These are phyloP conservation scores for Limnanthes douglasii DNA, from an alignment of 345 rosid genomes.

Conservation along the genomic window DNA sequence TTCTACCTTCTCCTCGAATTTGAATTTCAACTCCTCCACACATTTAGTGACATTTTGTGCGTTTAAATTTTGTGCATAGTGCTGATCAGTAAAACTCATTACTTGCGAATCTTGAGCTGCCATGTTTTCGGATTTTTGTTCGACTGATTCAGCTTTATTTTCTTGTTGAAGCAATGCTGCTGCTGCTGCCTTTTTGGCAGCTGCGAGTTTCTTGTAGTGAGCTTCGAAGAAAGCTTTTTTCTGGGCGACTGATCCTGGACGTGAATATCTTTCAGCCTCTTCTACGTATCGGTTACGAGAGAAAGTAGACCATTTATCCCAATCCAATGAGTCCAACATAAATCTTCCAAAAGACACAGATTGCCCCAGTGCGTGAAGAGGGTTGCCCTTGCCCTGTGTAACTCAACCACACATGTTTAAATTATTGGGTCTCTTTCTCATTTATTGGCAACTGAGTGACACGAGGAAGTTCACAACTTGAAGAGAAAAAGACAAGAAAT, in stretches of 20 bases:
- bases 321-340: conserved; percentile 64
- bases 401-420: background rate
- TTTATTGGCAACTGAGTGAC: background rate
- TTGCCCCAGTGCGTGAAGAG: conserved; percentile 46
- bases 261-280: conserved; percentile 64
- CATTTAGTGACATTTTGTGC: conserved; percentile 3
- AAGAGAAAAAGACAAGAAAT: conserved; percentile 4
- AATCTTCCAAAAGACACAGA: conserved; percentile 91
- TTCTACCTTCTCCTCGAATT: conserved; percentile 2
- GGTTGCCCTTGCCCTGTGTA: conserved; percentile 29
- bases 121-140: conserved; percentile 10
- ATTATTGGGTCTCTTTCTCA: background rate
- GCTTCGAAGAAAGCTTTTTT: conserved; percentile 86
- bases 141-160: conserved; percentile 4
- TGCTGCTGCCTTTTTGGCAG: conserved; percentile 56
- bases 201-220: conserved; percentile 71
- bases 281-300: conserved; percentile 62
- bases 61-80: conserved; percentile 5
- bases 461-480: background rate
- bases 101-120: conserved; percentile 6
- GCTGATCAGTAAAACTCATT: background rate
- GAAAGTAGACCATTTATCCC: conserved; percentile 92
- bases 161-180: conserved; percentile 52
- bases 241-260: conserved; percentile 79
- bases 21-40: conserved; percentile 2